Evolutionary conservation across 768 basidiomycete species (phyloP).

Genomic region (Russula vinacea): DNA sequence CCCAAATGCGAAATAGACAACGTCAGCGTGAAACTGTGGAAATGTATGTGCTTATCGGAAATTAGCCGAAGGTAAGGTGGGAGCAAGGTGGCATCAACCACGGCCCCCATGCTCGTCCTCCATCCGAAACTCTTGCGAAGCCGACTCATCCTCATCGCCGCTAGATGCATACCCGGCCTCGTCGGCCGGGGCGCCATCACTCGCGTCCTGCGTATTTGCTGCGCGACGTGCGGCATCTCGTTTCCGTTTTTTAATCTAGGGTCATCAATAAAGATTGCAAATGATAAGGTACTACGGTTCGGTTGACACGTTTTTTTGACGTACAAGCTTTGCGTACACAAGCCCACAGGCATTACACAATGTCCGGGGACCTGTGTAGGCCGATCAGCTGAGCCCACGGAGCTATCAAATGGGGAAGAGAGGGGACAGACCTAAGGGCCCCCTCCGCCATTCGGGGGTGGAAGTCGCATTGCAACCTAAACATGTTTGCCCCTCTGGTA

Average conservation of each 20-base stretch:
- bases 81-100: slow-evolving; percentile 19
- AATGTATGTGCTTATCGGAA: slow-evolving; percentile 18
- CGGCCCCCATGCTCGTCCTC: slow-evolving; percentile 26
- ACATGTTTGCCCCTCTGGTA: slow-evolving; percentile 67
- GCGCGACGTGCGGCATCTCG: slow-evolving; percentile 29
- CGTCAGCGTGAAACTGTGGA: slow-evolving; percentile 26
- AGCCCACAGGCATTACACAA: slow-evolving; percentile 84
- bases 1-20: slow-evolving; percentile 33
- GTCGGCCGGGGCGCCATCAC: slow-evolving; percentile 21
- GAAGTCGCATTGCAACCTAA: slow-evolving; percentile 79
- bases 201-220: slow-evolving; percentile 13
- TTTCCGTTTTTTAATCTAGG: slow-evolving; percentile 31
- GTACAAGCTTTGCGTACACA: slow-evolving; percentile 80
- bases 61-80: slow-evolving; percentile 15
- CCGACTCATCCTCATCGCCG: slow-evolving; percentile 31
- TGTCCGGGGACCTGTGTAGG: slow-evolving; percentile 63
- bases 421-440: slow-evolving; percentile 62
- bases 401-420: slow-evolving; percentile 5
- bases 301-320: slow-evolving; percentile 23
- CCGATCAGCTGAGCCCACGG: slow-evolving; percentile 29
- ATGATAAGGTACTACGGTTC: slow-evolving; percentile 11
- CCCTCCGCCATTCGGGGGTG: slow-evolving; percentile 84
- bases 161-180: slow-evolving; percentile 25
- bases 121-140: slow-evolving; percentile 31
- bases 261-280: slow-evolving; percentile 14